phyloP scores from a whole-genome alignment of 176 grass and related monocot species.

The Saccharum spontaneum region DNA sequence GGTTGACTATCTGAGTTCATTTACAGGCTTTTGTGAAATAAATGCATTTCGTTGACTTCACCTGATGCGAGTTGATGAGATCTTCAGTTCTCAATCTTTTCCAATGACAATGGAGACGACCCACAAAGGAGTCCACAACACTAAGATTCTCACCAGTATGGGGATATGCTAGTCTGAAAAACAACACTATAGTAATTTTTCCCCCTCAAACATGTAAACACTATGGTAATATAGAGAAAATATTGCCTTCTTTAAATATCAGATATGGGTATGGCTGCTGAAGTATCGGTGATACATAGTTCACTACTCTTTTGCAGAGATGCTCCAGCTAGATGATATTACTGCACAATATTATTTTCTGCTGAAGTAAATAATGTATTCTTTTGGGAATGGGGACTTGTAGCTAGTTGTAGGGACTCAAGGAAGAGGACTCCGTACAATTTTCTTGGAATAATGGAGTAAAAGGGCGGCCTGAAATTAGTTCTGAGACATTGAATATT shows the following conservation, averaged over 20 bases:
- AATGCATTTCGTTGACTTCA: slow-evolving; percentile 37
- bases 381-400: slow-evolving; percentile 10
- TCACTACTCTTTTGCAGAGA: not conserved
- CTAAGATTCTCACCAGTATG: no score
- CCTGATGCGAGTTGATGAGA: slow-evolving; percentile 1
- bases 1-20: slow-evolving; percentile 38
- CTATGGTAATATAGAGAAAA: not conserved
- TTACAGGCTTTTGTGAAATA: slow-evolving; percentile 4
- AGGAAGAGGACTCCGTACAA: not conserved
- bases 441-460: slow-evolving; percentile 17
- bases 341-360: slow-evolving; percentile 4
- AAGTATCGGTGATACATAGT: not conserved
- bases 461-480: not conserved
- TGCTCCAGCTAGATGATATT: not conserved
- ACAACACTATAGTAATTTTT: not conserved
- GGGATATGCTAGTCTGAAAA: no score
- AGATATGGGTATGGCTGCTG: not conserved
- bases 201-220: not conserved
- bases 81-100: not conserved
- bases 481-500: not conserved
- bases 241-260: not conserved
- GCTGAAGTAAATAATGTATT: slow-evolving; percentile 11
- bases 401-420: not conserved
- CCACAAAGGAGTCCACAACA: no score
- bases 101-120: not conserved